Evolutionary conservation across 2,329 filamentous ascomycete species (phyloP).

Genomic region (Rhinocladiella similis): DNA sequence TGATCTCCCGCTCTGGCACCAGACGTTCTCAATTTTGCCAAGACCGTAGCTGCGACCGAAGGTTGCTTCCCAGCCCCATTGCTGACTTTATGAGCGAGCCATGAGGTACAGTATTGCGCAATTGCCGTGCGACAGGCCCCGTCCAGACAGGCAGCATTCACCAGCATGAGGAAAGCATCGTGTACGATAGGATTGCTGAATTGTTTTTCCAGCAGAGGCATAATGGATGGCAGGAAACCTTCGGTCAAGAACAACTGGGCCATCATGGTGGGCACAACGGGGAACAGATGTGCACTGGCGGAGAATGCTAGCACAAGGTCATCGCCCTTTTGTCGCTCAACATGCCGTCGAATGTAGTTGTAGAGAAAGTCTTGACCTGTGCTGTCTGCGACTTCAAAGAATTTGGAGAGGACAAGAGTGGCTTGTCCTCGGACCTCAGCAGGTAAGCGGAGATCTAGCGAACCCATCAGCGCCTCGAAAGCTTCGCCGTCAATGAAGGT

Average conservation of each 20-base stretch:
- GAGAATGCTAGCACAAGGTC: constrained; percentile 91
- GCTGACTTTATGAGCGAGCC: constrained; percentile 81
- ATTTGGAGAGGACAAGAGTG: constrained; percentile 77
- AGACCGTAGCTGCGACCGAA: constrained; percentile 66
- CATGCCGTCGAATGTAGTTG: constrained; percentile 70
- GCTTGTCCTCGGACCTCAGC: constrained; percentile 76
- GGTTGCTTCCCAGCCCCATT: constrained; percentile 61
- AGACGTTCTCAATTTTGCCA: constrained; percentile 61
- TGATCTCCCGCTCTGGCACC: constrained; percentile 35
- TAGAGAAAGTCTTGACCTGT: constrained; percentile 69
- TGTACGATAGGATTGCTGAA: constrained; percentile 86
- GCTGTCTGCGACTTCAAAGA: constrained; percentile 74
- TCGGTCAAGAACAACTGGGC: constrained; percentile 82
- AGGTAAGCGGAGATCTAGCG: constrained; percentile 79
- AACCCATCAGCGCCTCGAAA: constrained; percentile 82
- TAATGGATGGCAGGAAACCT: constrained; percentile 77
- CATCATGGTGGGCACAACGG: constrained; percentile 74
- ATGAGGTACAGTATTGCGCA: constrained; percentile 78
- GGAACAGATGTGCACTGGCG: constrained; percentile 84
- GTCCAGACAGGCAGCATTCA: constrained; percentile 90
- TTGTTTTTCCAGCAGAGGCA: constrained; percentile 73
- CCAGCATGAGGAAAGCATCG: constrained; percentile 79
- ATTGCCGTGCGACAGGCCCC: constrained; percentile 79
- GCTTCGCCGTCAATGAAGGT: constrained; percentile 64
- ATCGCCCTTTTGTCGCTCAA: constrained; percentile 76